Percentiles rank a stretch among this genome's conserved stretches.
These are phyloP conservation scores for Clarireedia sp. DNA, from an alignment of 2,329 filamentous ascomycete species.

Conservation along the genomic window DNA sequence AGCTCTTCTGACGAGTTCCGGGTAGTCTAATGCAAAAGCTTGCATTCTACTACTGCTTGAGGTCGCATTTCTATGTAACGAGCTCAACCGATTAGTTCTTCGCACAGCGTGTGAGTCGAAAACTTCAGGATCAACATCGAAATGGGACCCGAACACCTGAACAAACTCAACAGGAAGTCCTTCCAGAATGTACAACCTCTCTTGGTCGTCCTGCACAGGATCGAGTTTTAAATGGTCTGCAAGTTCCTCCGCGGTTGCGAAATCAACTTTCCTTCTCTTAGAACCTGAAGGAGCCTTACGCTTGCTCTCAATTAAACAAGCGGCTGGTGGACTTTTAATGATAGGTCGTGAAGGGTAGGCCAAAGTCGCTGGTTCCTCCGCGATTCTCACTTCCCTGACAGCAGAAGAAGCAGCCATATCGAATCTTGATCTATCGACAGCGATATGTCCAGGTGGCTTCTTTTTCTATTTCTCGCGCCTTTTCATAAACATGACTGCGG, in stretches of 20 bases:
- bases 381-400: not conserved
- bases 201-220: no score
- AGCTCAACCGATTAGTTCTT: not conserved
- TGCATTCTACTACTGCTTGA: not conserved
- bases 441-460: not conserved
- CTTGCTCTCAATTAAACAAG: not conserved
- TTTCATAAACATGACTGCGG: no score
- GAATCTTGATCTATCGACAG: not conserved
- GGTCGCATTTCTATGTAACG: not conserved
- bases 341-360: not conserved
- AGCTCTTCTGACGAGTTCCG: not conserved
- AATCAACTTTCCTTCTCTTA: not conserved
- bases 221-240: not conserved
- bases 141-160: not conserved
- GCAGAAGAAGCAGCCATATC: not conserved
- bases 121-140: not conserved
- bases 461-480: not conserved
- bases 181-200: not conserved
- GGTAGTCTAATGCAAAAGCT: not conserved
- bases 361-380: not conserved
- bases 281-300: no score
- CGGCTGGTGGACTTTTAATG: not conserved
- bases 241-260: not conserved
- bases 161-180: not conserved
- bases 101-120: constrained; percentile 1